phyloP scores from a whole-genome alignment of 352 stramenopile genomes.

The Pythium rishiriense region DNA sequence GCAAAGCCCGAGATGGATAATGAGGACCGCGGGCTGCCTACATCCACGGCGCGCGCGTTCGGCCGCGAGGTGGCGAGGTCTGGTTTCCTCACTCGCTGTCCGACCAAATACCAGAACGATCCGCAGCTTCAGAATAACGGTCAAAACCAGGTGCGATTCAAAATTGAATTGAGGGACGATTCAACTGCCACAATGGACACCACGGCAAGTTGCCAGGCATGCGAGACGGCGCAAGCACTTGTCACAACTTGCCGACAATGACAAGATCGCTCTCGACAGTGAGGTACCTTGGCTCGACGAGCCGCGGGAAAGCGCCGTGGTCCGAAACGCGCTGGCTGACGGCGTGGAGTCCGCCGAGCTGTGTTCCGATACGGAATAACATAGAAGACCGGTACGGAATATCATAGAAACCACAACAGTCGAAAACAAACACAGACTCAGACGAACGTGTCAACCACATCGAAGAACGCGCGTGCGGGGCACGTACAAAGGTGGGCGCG shows the following conservation, averaged over 20 bases:
- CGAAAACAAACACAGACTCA: constrained; percentile 1
- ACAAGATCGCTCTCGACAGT: constrained; percentile 49
- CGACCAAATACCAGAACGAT: neutral
- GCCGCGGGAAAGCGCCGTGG: constrained; percentile 32
- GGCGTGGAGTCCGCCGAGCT: constrained; percentile 67
- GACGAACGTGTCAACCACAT: neutral
- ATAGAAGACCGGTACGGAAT: too few species aligned
- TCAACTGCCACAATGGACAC: constrained; percentile 13
- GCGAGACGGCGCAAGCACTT: neutral
- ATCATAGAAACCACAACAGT: neutral
- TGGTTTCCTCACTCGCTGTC: neutral
- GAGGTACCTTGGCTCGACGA: constrained; percentile 35
- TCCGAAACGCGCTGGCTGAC: constrained; percentile 34
- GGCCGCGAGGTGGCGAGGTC: neutral
- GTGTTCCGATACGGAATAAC: too few species aligned
- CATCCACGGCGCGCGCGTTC: neutral
- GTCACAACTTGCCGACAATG: constrained; percentile 40
- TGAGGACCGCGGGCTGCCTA: neutral
- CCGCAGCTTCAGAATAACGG: constrained; percentile 4
- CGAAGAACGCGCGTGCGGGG: neutral
- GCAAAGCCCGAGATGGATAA: neutral
- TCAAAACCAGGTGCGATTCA: constrained; percentile 17
- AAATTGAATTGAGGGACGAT: constrained; percentile 29
- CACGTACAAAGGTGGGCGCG: constrained; percentile 76
- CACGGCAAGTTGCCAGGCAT: too few species aligned